These are phyloP conservation scores for Aspergillus oerlinghausenensis DNA, from an alignment of 2,329 filamentous ascomycete species.

Conservation along the genomic window DNA sequence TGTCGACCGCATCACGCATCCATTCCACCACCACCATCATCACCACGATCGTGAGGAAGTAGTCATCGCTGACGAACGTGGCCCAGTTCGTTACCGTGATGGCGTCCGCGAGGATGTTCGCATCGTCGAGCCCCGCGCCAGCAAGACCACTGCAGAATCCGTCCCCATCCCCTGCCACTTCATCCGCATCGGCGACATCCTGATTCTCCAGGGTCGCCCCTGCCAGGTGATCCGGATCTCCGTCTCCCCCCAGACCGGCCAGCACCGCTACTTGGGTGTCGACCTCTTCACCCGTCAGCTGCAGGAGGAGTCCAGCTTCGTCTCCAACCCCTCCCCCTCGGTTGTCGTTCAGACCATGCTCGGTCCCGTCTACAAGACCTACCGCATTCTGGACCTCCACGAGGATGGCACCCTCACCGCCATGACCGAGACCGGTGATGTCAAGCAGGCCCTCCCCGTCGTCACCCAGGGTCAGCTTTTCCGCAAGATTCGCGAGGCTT, in stretches of 20 bases:
- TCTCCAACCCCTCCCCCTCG: constrained; percentile 93
- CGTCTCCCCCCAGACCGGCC: constrained; percentile 92
- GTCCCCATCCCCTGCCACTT: constrained; percentile 99
- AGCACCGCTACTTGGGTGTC: constrained; percentile 99
- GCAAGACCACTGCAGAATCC: constrained; percentile 62
- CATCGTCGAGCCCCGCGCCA: constrained; percentile 48
- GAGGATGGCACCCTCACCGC: constrained; percentile 77
- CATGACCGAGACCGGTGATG: constrained; percentile 98
- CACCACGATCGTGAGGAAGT: constrained; percentile 40
- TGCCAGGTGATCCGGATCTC: constrained; percentile 99
- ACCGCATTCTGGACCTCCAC: constrained; percentile 96
- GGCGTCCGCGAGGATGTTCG: constrained; percentile 45
- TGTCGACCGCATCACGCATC: constrained; percentile 62
- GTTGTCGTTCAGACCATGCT: constrained; percentile 99
- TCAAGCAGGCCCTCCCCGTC: constrained; percentile 92
- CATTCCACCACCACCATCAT: constrained; percentile 48
- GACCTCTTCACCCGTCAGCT: constrained; percentile 99
- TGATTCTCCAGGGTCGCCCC: constrained; percentile 97
- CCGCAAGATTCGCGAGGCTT: constrained; percentile 73
- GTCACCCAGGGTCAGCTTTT: constrained; percentile 92
- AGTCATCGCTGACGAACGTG: constrained; percentile 39
- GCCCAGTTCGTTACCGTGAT: constrained; percentile 43
- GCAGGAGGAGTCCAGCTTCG: constrained; percentile 96
- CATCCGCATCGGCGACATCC: constrained; percentile 96
- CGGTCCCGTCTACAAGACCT: constrained; percentile 99